Evolutionary conservation across 2,329 filamentous ascomycete genomes (phyloP), one percentile per base, ranked within the genome.

Genomic region (Rhexocercosporidium sp.): DNA sequence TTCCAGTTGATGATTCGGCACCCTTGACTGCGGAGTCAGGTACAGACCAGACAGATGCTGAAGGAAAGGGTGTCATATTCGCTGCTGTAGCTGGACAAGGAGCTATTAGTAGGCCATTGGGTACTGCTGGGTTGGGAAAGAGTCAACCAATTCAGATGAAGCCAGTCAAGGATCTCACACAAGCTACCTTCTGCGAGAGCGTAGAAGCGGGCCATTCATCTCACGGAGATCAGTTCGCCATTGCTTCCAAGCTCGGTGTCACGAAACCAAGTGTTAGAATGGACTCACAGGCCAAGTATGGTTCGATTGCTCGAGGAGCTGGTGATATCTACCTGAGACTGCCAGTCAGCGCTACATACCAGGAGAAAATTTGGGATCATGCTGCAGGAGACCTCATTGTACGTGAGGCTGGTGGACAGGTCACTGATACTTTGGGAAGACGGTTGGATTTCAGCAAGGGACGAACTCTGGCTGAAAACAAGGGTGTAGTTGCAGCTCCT

Each of bases 331-430:
- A 99, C 81, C 86, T 99, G 66, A 88, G 96, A 63, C 82, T 99
- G 66, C 96, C 96, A 3, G 91, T 93, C 5, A 92, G 88, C 78
- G 91, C 90, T 74, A 90, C 91, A 63, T 99, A 99, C 82, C 89
- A 97, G 79, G 96, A 99, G 85, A 99, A 99, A 88, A 99, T 99
- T 73, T 99, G 96, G 96, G 96, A 99, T 78, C 96, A 99, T 79
- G 96, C 96, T 20, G 96, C 95, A 14, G 96, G 96, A 47, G 94
- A 97, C 75, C 82, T 99, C 67, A 94, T 99, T 72, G 96, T 98
- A 47, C 86, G 94, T 66, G 96, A 99, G 81, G 94, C 96, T 2
- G 96, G 96, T 61, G 96, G 96, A 59, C 84, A 92, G 76, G 95
- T 99, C 63, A 96, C 94, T 1, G 96, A 99, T 80, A 91, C 94